A percentile compares a stretch with the other conserved stretches of the same genome.
Evolutionary conservation across 768 basidiomycete genomes (phyloP).

Genomic region (Antrodiella citrinella): DNA sequence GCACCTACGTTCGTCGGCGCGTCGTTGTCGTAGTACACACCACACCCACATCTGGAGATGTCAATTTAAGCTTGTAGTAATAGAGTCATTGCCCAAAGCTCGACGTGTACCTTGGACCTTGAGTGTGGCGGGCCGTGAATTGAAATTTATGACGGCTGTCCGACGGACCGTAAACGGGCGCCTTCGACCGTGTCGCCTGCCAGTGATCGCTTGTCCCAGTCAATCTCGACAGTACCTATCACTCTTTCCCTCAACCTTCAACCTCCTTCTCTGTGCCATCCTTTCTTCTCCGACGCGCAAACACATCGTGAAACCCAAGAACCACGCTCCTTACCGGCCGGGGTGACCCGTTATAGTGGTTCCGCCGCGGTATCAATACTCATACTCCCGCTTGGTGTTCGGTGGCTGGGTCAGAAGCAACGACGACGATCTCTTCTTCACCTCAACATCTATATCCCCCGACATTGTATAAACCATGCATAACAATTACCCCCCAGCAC

Average conservation of each 20-base stretch:
- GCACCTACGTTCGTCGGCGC: conserved; percentile 83
- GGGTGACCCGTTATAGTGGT: not conserved
- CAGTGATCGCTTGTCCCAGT: not conserved
- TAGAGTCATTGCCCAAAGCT: too few species aligned
- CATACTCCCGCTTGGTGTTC: too few species aligned
- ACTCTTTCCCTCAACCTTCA: not conserved
- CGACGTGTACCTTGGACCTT: too few species aligned
- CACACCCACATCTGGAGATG: not conserved
- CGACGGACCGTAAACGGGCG: not conserved
- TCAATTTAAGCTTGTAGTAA: not conserved
- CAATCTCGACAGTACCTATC: not conserved
- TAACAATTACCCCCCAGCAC: conserved; percentile 3
- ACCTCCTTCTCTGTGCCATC: not conserved
- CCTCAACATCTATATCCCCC: not conserved
- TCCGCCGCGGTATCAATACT: not conserved
- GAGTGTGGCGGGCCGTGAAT: too few species aligned
- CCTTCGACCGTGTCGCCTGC: too few species aligned
- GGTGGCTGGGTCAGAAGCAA: not conserved
- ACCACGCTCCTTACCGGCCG: not conserved
- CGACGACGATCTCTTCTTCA: not conserved
- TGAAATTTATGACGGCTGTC: not conserved
- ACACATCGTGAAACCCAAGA: not conserved
- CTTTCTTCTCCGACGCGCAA: not conserved
- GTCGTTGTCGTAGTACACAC: conserved; percentile 64
- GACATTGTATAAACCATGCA: not conserved